Percentiles rank a stretch among this genome's conserved stretches.
phyloP scores from a whole-genome alignment of 805 yeast genomes.

The Priceomyces haplophilus region DNA sequence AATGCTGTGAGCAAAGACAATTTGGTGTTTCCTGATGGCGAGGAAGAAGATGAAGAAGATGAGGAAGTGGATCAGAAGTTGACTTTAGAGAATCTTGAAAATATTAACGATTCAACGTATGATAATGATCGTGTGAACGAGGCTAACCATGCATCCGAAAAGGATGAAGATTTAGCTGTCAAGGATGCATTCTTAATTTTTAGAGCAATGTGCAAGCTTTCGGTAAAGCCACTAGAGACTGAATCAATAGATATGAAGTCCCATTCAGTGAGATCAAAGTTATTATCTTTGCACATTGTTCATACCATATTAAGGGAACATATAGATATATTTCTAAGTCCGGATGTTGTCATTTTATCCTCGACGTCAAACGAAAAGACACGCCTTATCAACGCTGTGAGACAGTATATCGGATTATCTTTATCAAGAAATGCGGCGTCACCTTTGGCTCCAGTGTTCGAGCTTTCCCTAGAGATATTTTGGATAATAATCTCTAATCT shows the following conservation, averaged over 20 bases:
- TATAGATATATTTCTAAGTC: constrained; percentile 71
- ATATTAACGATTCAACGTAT: constrained; percentile 43
- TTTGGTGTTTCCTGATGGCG: constrained; percentile 11
- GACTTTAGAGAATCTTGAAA: constrained; percentile 61
- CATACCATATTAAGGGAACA: constrained; percentile 84
- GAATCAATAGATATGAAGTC: constrained; percentile 81
- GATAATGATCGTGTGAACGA: constrained; percentile 54
- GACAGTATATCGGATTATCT: constrained; percentile 79
- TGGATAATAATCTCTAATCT: constrained; percentile 84
- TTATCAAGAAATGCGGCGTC: constrained; percentile 92
- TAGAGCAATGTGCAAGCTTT: constrained; percentile 91
- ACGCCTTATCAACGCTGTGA: constrained; percentile 70
- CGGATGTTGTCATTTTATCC: constrained; percentile 50
- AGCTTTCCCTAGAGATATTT: constrained; percentile 85
- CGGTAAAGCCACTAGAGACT: constrained; percentile 78
- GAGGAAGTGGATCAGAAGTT: constrained; percentile 30
- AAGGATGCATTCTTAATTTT: constrained; percentile 92
- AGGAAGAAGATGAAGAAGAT: constrained; percentile 6
- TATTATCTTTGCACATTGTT: constrained; percentile 81
- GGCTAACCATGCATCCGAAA: constrained; percentile 41
- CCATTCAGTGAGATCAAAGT: constrained; percentile 87
- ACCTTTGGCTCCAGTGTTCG: constrained; percentile 86
- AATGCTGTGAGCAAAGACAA: constrained; percentile 25
- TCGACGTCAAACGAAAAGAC: constrained; percentile 51
- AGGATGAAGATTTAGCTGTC: constrained; percentile 65